A percentile compares a stretch with the other conserved stretches of the same genome.
Evolutionary conservation across 106 monocot species (phyloP).

Genomic region (Vanilla planifolia): DNA sequence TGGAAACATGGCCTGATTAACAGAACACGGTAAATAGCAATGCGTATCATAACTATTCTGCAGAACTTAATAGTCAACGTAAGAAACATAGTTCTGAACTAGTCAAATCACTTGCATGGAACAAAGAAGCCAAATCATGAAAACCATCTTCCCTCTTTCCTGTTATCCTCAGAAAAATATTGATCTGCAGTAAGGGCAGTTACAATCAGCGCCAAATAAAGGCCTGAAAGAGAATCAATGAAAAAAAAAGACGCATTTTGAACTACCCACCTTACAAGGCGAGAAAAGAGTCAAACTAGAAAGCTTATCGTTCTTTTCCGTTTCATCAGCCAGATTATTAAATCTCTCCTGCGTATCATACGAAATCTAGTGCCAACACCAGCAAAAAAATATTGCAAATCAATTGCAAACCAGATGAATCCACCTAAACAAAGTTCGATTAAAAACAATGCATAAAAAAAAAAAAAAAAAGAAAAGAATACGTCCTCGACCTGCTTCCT

Average conservation of each 20-base stretch:
- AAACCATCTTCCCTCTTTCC: slow-evolving; percentile 88
- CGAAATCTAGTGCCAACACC: slow-evolving; percentile 34
- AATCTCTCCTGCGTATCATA: slow-evolving; percentile 73
- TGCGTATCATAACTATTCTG: too few species aligned
- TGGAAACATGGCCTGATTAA: too few species aligned
- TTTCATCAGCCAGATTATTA: slow-evolving; percentile 72
- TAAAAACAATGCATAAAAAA: neutral
- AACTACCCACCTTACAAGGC: slow-evolving; percentile 78
- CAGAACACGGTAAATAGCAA: too few species aligned
- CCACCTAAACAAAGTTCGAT: neutral
- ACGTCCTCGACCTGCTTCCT: slow-evolving; percentile 82
- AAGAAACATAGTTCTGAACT: neutral
- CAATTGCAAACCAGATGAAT: neutral
- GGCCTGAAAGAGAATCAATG: neutral
- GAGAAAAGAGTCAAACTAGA: slow-evolving; percentile 85
- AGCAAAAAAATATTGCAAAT: neutral
- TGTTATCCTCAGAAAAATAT: slow-evolving; percentile 95
- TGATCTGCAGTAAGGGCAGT: slow-evolving; percentile 45
- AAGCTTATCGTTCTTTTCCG: slow-evolving; percentile 58
- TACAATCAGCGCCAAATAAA: slow-evolving; percentile 3
- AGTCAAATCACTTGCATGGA: slow-evolving; percentile 67
- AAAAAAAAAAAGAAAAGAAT: neutral
- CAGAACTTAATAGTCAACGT: neutral
- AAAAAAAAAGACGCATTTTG: neutral
- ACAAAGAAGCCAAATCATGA: slow-evolving; percentile 97